Percentiles rank a stretch among this genome's conserved stretches.
Conservation (phyloP, 306 rosid species). For the Alnus rubra region DNA sequence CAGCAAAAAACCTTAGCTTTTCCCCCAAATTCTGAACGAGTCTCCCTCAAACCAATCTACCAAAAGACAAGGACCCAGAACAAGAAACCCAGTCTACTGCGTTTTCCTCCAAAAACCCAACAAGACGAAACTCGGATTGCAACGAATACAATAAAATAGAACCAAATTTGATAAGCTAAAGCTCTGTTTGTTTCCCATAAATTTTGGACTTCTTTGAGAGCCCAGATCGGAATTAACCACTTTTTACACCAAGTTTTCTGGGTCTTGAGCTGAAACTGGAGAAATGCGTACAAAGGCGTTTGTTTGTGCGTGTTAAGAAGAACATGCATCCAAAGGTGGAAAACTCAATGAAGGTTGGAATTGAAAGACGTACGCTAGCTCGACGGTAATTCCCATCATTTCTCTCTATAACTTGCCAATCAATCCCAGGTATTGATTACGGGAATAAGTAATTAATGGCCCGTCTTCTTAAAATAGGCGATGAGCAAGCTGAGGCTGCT, state of each 20-base stretch:
- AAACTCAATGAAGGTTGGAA: background rate
- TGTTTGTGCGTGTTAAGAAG: constrained; percentile 10
- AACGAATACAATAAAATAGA: constrained; percentile 1
- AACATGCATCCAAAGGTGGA: constrained; percentile 25
- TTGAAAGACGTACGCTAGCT: constrained; percentile 33
- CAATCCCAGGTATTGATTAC: background rate
- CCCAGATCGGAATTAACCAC: constrained; percentile 36
- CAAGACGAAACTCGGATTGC: constrained; percentile 19
- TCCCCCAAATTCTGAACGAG: constrained; percentile 37
- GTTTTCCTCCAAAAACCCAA: constrained; percentile 10
- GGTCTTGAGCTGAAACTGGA: constrained; percentile 27
- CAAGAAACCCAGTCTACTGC: constrained; percentile 2
- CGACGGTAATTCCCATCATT: constrained; percentile 24
- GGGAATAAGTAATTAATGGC: background rate
- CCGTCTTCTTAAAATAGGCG: background rate
- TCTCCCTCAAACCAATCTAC: constrained; percentile 4
- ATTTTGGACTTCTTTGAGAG: background rate
- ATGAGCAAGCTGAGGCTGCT: no score
- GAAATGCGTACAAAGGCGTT: constrained; percentile 19
- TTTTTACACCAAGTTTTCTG: constrained; percentile 25
- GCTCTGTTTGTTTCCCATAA: background rate
- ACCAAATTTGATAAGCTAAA: constrained; percentile 4
- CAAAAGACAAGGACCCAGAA: constrained; percentile 30
- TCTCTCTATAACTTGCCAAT: background rate
- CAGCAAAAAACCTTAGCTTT: constrained; percentile 39